A percentile compares a stretch with the other conserved stretches of the same genome.
Conservation (phyloP, 2,329 filamentous ascomycete species). For the Pseudogymnoascus sp. region DNA sequence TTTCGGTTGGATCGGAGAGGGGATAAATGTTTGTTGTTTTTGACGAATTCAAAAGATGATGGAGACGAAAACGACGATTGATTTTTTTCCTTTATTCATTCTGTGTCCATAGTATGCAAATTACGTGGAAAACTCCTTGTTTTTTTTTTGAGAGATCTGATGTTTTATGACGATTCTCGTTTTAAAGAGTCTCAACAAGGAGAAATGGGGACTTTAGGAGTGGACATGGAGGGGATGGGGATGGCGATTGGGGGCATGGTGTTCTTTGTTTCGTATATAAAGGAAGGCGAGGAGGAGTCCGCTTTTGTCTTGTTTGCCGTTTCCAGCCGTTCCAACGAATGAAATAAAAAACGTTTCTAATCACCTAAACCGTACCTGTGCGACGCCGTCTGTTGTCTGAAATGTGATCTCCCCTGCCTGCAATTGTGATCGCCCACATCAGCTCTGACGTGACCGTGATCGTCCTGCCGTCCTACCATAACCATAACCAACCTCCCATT, state of each 20-base stretch:
- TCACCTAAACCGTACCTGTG: background rate
- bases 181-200: background rate
- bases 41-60: slow-evolving; percentile 4
- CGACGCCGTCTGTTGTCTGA: background rate
- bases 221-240: background rate
- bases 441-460: background rate
- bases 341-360: slow-evolving; percentile 1
- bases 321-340: background rate
- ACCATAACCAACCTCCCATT: background rate
- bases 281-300: background rate
- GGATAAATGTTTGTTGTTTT: background rate
- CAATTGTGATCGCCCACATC: background rate
- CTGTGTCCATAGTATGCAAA: background rate
- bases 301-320: background rate
- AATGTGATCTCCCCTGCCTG: background rate
- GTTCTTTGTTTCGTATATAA: slow-evolving; percentile 1
- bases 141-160: background rate
- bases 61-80: slow-evolving; percentile 1
- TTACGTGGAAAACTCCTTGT: slow-evolving; percentile 1
- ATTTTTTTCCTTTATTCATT: background rate
- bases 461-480: background rate
- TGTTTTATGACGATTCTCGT: background rate
- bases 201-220: background rate
- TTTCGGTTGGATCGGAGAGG: background rate
- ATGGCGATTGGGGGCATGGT: background rate